These are phyloP conservation scores for Tricholoma sp. DNA, from an alignment of 768 basidiomycete genomes.

Conservation along the genomic window DNA sequence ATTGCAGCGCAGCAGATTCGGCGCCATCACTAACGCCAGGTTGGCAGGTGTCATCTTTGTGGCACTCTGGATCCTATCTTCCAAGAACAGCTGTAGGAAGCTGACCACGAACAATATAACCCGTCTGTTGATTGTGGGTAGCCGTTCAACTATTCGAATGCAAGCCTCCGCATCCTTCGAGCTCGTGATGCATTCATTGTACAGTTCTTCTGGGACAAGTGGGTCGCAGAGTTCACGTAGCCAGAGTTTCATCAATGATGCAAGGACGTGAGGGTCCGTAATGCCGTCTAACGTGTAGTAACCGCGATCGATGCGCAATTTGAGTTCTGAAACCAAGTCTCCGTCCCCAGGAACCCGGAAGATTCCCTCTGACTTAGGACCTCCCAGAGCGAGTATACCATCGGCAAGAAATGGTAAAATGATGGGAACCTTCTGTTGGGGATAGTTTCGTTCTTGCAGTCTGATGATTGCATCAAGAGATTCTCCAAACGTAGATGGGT, in stretches of 20 bases:
- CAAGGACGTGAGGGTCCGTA: constrained; percentile 87
- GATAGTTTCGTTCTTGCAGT: constrained; percentile 83
- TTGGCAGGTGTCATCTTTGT: constrained; percentile 93
- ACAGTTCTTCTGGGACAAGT: constrained; percentile 86
- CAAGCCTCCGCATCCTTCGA: constrained; percentile 65
- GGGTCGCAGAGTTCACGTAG: constrained; percentile 88
- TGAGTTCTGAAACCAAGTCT: constrained; percentile 84
- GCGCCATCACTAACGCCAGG: constrained; percentile 87
- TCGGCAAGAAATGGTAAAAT: constrained; percentile 92
- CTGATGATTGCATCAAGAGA: constrained; percentile 80
- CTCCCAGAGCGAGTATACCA: constrained; percentile 85
- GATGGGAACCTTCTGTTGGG: constrained; percentile 80
- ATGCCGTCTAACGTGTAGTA: constrained; percentile 88
- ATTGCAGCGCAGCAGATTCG: constrained; percentile 81
- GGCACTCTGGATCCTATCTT: constrained; percentile 60
- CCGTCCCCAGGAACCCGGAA: constrained; percentile 91
- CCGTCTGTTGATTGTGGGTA: constrained; percentile 83
- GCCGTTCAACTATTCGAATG: constrained; percentile 65
- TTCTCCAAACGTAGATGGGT: constrained; percentile 92
- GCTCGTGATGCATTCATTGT: constrained; percentile 80
- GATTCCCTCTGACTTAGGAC: constrained; percentile 82
- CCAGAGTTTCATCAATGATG: constrained; percentile 91
- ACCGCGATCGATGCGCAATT: constrained; percentile 85
- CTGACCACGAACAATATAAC: constrained; percentile 87
- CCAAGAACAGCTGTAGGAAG: constrained; percentile 86